A percentile compares a stretch with the other conserved stretches of the same genome.
phyloP scores from a whole-genome alignment of 108 stramenopile species.

The Bacterosira constricta region DNA sequence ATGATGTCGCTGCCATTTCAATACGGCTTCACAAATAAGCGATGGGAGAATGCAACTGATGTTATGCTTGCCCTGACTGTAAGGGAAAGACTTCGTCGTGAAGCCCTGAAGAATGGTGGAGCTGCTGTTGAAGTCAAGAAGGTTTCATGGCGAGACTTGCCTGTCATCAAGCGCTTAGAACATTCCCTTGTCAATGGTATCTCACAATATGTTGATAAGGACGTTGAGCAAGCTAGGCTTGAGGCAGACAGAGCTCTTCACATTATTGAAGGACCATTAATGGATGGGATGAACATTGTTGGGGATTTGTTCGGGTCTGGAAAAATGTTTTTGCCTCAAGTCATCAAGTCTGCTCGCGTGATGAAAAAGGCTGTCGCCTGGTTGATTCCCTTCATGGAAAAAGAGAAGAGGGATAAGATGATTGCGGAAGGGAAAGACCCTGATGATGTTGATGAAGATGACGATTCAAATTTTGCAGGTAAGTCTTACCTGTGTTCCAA shows the following conservation, averaged over 20 bases:
- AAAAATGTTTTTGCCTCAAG: slow-evolving; percentile 99
- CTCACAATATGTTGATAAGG: slow-evolving; percentile 89
- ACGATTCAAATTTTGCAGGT: slow-evolving; percentile 89
- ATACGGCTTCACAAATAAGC: too few relatives aligned
- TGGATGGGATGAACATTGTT: slow-evolving; percentile 99
- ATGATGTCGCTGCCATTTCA: too few relatives aligned
- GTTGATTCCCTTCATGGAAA: slow-evolving; percentile 98
- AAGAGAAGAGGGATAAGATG: slow-evolving; percentile 93
- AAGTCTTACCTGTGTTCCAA: not conserved
- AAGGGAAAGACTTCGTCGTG: slow-evolving; percentile 83
- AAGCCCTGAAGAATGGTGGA: slow-evolving; percentile 82
- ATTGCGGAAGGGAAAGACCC: slow-evolving; percentile 89
- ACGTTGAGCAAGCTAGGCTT: slow-evolving; percentile 91
- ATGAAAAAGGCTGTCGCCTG: slow-evolving; percentile 99
- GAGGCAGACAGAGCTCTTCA: slow-evolving; percentile 80
- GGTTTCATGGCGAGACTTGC: slow-evolving; percentile 86
- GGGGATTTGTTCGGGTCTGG: slow-evolving; percentile 99
- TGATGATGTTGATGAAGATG: slow-evolving; percentile 74
- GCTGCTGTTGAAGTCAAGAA: slow-evolving; percentile 66
- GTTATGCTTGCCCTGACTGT: slow-evolving; percentile 89
- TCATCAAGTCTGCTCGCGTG: slow-evolving; percentile 99
- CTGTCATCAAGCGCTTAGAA: slow-evolving; percentile 89
- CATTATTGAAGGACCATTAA: slow-evolving; percentile 99
- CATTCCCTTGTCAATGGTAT: slow-evolving; percentile 98
- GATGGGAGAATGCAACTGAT: slow-evolving; percentile 98